These are phyloP conservation scores for Kwoniella europaea DNA, from an alignment of 768 basidiomycete genomes.

Conservation along the genomic window DNA sequence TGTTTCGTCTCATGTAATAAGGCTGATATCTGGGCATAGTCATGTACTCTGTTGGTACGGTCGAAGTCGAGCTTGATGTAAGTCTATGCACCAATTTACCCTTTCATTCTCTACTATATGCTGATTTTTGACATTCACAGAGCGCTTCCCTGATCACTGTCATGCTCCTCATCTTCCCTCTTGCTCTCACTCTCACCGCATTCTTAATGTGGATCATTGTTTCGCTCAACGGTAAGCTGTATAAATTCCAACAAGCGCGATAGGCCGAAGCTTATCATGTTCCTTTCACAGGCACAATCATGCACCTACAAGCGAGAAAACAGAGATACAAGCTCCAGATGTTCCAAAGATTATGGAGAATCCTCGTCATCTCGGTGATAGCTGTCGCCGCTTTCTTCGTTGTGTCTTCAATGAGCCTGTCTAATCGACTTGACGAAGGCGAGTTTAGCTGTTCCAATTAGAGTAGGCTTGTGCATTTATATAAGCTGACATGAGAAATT, in stretches of 20 bases:
- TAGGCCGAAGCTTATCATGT: neutral
- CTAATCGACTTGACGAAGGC: slow-evolving; percentile 90
- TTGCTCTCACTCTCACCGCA: slow-evolving; percentile 91
- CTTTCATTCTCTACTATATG: neutral
- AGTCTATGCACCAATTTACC: slow-evolving; percentile 10
- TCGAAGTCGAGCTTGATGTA: slow-evolving; percentile 84
- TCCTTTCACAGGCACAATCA: slow-evolving; percentile 73
- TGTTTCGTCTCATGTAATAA: neutral
- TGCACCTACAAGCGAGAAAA: slow-evolving; percentile 81
- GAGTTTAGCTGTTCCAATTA: neutral
- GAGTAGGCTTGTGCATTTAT: no score
- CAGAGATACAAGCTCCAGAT: slow-evolving; percentile 83
- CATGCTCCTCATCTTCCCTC: slow-evolving; percentile 87
- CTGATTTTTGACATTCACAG: slow-evolving; percentile 23
- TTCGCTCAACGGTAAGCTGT: slow-evolving; percentile 73
- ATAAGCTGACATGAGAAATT: neutral
- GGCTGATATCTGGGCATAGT: slow-evolving; percentile 61
- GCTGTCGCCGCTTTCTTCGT: slow-evolving; percentile 89
- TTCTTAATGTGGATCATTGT: slow-evolving; percentile 97
- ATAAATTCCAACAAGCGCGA: neutral
- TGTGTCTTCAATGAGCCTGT: slow-evolving; percentile 87
- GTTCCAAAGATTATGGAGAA: slow-evolving; percentile 84
- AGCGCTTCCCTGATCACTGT: slow-evolving; percentile 80
- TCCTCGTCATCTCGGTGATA: slow-evolving; percentile 79
- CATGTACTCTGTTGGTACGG: slow-evolving; percentile 91